Evolutionary conservation across 1,284 basidiomycete species (phyloP), one percentile per base, ranked within the genome.

Genomic region (Spongiforma sp.): DNA sequence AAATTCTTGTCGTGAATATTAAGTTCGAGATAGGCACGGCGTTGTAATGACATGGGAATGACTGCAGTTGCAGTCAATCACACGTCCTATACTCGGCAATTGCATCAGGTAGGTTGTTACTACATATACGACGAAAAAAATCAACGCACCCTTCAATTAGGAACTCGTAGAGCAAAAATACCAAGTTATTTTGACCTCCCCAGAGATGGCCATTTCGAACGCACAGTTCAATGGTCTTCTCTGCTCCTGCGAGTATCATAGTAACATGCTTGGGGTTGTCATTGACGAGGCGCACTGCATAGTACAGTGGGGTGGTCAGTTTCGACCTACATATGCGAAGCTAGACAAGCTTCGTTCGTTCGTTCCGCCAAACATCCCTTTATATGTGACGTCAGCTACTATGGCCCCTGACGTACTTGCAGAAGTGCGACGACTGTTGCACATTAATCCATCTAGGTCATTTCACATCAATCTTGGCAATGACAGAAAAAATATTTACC

Each of bases 21-120:
- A n/a, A n/a, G n/a, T n/a, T n/a, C n/a, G n/a, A n/a, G n/a, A n/a
- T n/a, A n/a, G 39, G 39, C 39, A 41, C 39, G 39, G 39, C 39
- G 1, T 21, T 41, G 39, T 21, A 41, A 41, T 41, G 17, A 9
- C 41, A 50, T 50, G 48, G 48, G 48, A 17, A 50, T 41, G 3
- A 37, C n/a, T 43, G 57, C 57, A 14, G 39, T 62, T 14, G 63
- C 61, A 28, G 61, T 65, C 3, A 65, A 65, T 41, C 43, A 61
- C 9, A 39, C 26, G 14, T 59, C 61, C 12, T 65, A 62, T 34
- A 62, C 43, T 26, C 24, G n/a, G 6, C n/a, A 56, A 56, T 26
- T 56, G 36, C 55, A 56, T 19, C 17, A 37, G 55, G 36, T 28
- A 21, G 39, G 55, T 30, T 6, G 19, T 19, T 43, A 43, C 41